A percentile compares a stretch with the other conserved stretches of the same genome.
phyloP scores from a whole-genome alignment of 1,139 yeast genomes.

The Suhomyces maxii region DNA sequence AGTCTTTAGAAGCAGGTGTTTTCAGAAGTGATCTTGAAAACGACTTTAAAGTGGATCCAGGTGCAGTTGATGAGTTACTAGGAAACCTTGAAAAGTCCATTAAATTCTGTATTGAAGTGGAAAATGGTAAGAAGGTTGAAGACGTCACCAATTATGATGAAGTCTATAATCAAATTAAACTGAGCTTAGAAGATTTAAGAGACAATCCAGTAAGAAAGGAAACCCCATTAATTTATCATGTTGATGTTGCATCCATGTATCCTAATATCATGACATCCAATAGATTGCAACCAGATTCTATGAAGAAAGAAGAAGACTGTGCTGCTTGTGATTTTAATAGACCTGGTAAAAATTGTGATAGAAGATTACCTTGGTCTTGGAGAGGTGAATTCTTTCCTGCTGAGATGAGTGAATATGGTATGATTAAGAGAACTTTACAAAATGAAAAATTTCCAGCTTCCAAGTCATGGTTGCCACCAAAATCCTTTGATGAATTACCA shows the following conservation, averaged over 20 bases:
- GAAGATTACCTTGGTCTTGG: conserved; percentile 96
- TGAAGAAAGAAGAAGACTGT: conserved; percentile 93
- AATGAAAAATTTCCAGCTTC: conserved; percentile 74
- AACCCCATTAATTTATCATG: conserved; percentile 88
- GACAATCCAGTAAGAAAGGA: conserved; percentile 67
- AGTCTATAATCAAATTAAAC: conserved; percentile 57
- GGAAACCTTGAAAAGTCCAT: conserved; percentile 74
- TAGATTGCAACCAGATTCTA: conserved; percentile 96
- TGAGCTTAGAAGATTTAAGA: conserved; percentile 57
- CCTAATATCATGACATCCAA: conserved; percentile 98
- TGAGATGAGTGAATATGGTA: conserved; percentile 83
- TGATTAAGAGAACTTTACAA: conserved; percentile 83
- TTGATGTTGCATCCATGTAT: conserved; percentile 99
- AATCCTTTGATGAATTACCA: conserved; percentile 73
- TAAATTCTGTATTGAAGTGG: conserved; percentile 82
- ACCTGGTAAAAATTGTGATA: conserved; percentile 91
- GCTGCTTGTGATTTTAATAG: conserved; percentile 97
- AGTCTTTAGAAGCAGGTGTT: conserved; percentile 96
- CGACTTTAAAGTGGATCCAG: conserved; percentile 75
- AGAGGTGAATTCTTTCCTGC: conserved; percentile 96
- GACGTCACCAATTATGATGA: conserved; percentile 83
- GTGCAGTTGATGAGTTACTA: conserved; percentile 78
- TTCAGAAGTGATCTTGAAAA: conserved; percentile 84
- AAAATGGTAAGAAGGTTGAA: conserved; percentile 66
- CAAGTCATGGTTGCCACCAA: conserved; percentile 53